Base-by-base conservation (phyloP, 345 rosid genomes). In the Hibiscus tridactylites region DNA sequence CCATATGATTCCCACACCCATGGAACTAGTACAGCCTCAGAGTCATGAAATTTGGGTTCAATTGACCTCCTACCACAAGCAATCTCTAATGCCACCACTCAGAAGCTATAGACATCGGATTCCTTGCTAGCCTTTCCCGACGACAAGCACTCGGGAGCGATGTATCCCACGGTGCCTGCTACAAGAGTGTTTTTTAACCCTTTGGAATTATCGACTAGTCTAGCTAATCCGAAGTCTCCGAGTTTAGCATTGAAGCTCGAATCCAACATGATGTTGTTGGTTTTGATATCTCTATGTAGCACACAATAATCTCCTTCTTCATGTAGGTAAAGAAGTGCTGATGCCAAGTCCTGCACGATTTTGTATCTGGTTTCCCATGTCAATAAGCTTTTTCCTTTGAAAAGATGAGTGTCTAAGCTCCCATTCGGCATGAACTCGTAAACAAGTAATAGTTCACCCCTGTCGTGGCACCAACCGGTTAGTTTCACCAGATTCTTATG, bases 401-500 rank as follows among this genome's bases (percentile, higher is more conserved):
- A 79, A 26, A 84, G 73, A 56, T 80, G 44, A 42, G 49, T 65
- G 24, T 21, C 24, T 21, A 21, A 21, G 24, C 24, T 21, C 1
- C 24, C 24, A 21, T 21, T 21, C 24, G 24, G 24, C 24, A 21
- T 21, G 24, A 21, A 21, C 24, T 21, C 24, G 24, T 21, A 21
- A 21, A 83, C 86, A 26, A 85, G 76, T 37, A 85, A 24, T 5
- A 85, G 47, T 29, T 82, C 84, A 12, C 46, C 52, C 33, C 76
- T 80, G 61, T 85, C 84, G 24, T 73, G 78, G 53, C 88, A 85
- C 88, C 86, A 85, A 11, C 88, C 88, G 3, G 67, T 75, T 1
- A 85, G 68, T 10, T 78, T 82, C 35, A 83, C 79, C 68, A 81
- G 54, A 73, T 83, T 85, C 77, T 79, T 81, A 65, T 85, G 88